phyloP scores from a whole-genome alignment of 805 yeast genomes.

The Yamadazyma takamatsuzukensis region DNA sequence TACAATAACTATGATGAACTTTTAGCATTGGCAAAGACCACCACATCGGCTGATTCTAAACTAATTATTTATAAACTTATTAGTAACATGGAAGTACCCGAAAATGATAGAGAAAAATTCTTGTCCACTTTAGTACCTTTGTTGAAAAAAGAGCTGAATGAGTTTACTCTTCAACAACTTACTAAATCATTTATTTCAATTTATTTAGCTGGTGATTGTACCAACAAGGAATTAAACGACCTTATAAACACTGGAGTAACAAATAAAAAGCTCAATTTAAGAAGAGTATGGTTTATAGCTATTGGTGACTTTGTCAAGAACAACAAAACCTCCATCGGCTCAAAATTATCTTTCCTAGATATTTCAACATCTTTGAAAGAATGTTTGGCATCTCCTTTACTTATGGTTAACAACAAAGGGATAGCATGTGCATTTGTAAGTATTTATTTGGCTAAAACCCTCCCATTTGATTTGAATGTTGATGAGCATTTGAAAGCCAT shows the following conservation, averaged over 20 bases:
- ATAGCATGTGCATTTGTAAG: constrained; percentile 55
- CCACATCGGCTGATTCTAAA: constrained; percentile 64
- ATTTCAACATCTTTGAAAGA: constrained; percentile 34
- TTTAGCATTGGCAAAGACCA: constrained; percentile 56
- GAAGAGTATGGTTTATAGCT: constrained; percentile 64
- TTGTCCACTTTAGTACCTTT: constrained; percentile 45
- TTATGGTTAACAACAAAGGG: constrained; percentile 49
- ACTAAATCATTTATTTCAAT: constrained; percentile 49
- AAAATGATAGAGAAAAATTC: constrained; percentile 31
- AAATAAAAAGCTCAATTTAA: constrained; percentile 60
- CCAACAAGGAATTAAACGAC: constrained; percentile 13
- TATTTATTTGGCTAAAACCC: constrained; percentile 18
- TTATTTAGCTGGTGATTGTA: constrained; percentile 25
- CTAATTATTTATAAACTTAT: constrained; percentile 47
- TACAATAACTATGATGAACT: constrained; percentile 17
- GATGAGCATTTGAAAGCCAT: constrained; percentile 7
- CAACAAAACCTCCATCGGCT: constrained; percentile 40
- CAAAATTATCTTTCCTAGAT: constrained; percentile 23
- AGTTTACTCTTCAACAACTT: constrained; percentile 49
- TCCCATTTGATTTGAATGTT: no score
- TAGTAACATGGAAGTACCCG: constrained; percentile 15
- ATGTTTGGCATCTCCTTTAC: constrained; percentile 49
- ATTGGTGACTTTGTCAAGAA: constrained; percentile 33
- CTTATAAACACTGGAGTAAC: constrained; percentile 54
- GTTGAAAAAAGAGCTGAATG: constrained; percentile 76